Evolutionary conservation across 352 stramenopile genomes (phyloP).

Genomic region (Thalassiosira exigua): DNA sequence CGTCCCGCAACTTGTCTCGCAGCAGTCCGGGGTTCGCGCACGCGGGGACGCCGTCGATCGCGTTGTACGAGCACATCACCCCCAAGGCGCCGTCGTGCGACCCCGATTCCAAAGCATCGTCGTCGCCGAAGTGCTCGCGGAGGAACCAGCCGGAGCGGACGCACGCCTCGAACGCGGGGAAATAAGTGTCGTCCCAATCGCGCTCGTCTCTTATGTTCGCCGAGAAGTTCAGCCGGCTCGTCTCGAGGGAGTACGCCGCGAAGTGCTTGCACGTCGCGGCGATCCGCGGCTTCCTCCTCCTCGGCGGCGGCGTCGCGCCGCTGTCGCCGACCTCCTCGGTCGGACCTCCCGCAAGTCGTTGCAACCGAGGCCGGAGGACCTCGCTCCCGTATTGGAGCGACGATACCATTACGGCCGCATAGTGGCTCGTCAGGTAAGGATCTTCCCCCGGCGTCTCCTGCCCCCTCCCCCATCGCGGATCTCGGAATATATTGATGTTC

Average conservation of each 20-base stretch:
- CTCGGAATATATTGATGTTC: slow-evolving; percentile 95
- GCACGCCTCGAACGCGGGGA: slow-evolving; percentile 84
- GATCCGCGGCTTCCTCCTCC: slow-evolving; percentile 66
- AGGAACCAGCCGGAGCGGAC: slow-evolving; percentile 82
- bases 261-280: slow-evolving; percentile 94
- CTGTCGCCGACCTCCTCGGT: too few species aligned
- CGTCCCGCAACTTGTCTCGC: slow-evolving; percentile 83
- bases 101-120: background rate
- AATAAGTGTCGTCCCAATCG: slow-evolving; percentile 93
- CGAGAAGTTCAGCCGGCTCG: slow-evolving; percentile 89
- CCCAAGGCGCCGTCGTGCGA: slow-evolving; percentile 66
- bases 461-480: slow-evolving; percentile 93
- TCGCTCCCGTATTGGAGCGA: slow-evolving; percentile 87
- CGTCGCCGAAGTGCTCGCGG: slow-evolving; percentile 19
- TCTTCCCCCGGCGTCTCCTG: slow-evolving; percentile 94
- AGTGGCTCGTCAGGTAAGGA: slow-evolving; percentile 90
- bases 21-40: slow-evolving; percentile 90
- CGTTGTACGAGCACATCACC: slow-evolving; percentile 98
- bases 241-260: slow-evolving; percentile 87
- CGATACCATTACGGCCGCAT: slow-evolving; percentile 90
- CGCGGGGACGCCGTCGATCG: slow-evolving; percentile 92
- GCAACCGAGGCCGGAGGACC: background rate
- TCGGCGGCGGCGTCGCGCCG: too few species aligned
- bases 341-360: too few species aligned
- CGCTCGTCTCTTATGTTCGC: slow-evolving; percentile 85